Evolutionary conservation across 352 stramenopile genomes (phyloP), one percentile per base, ranked within the genome.

Genomic region (Phytophthora constricta): DNA sequence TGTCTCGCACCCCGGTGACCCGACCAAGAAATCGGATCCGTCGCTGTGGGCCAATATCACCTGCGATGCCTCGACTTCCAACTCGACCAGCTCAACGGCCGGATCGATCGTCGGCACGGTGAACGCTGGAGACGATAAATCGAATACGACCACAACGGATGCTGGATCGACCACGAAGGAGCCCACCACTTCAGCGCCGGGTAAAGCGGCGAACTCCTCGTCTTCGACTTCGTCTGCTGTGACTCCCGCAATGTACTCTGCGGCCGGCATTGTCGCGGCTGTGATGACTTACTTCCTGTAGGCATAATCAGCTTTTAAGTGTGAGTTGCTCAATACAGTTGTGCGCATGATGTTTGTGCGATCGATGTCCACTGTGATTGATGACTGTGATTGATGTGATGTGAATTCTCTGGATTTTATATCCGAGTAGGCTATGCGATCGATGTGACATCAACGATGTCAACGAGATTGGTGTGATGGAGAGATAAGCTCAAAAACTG

Each of bases 1-100:
- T 17, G 27, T 84, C 34, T 84, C 71, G 14, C 64, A 83, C 55
- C 75, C 71, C 20, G 75, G 71, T 4, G 58, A 80, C 55, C 39
- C 61, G 11, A 53, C 48, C 16, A 50, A 56, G 37, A 82, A 42
- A 8, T 72, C 72, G 28, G 61, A 83, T 39, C 22, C 48, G 42
- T 68, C 60, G 16, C 64, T 83, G 23, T 83, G 75, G 71, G 62
- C 60, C 19, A 50, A 49, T 33, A 49, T 82, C 60, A 63, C 51
- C 5, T 82, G 74, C 37, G 51, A 39, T 5, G 23, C 52, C 34
- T 39, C 39, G 3, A 59, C 47, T 8, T 62, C 68, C 39, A 70
- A 45, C 25, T 49, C 66, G 2, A 70, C 68, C 34, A 54, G 62
- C 57, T 71, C 64, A 5, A 37, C 46, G 13, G 4, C 49, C 33